Evolutionary conservation across 176 grass and related monocot species (phyloP).

Genomic region (Oryza longistaminata): DNA sequence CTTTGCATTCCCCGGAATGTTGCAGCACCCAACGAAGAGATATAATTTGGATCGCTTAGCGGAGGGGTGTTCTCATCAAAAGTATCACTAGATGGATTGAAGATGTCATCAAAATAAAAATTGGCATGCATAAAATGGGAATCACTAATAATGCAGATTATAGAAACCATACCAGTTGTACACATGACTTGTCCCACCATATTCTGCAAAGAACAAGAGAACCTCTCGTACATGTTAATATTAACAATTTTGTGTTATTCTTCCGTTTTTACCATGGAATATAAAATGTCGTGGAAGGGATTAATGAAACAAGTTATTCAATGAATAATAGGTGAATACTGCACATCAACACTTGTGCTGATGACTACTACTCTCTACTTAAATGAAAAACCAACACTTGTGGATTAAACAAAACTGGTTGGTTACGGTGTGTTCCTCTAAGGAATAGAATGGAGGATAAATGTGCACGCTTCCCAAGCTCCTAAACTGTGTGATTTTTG

Average conservation of each 20-base stretch:
- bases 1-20: conserved; percentile 85
- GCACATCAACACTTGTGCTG: not conserved
- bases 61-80: conserved; percentile 96
- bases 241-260: not conserved
- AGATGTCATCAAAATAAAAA: conserved; percentile 23
- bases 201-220: conserved; percentile 53
- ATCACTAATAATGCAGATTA: not conserved
- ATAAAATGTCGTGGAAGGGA: not conserved
- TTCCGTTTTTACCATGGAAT: not conserved
- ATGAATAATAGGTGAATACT: not conserved
- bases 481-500: no score
- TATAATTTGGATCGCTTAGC: conserved; percentile 71
- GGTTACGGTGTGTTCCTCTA: not conserved
- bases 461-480: no score
- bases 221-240: conserved; percentile 14
- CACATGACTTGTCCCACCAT: conserved; percentile 80
- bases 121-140: not conserved
- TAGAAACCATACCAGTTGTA: conserved; percentile 71
- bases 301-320: conserved; percentile 5
- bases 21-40: conserved; percentile 83
- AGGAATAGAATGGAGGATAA: no score
- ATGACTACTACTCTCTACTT: not conserved
- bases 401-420: not conserved
- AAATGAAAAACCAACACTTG: not conserved
- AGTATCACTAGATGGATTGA: conserved; percentile 64